Base-by-base conservation (phyloP, 371 early-diverging fungal species). In the Mucor racemosus region DNA sequence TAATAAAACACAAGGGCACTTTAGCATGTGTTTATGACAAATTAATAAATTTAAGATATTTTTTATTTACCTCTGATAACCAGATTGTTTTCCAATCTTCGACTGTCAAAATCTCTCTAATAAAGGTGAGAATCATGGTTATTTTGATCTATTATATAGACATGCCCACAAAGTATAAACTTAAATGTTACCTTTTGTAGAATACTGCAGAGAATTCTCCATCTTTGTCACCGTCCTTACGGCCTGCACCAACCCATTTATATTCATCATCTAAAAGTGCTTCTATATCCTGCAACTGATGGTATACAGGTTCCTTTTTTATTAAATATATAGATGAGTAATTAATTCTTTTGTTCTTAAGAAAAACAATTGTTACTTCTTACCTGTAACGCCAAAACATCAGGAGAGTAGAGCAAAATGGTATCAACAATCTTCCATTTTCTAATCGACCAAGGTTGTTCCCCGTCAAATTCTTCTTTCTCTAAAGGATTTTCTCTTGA, bases 231-330 rank as follows among this genome's bases (percentile, higher is more conserved):
- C 86, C 86, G 62, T 85, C 84, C 8, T 71, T 62, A 36, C 86
- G 72, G 15, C 86, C 86, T 3, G 64, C 76, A 34, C 86, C 86
- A 3, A 84, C 56, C 84, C 84, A 84, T 1, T 72, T 72, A 61
- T 85, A 86, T 17, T 85, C 81, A 19, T 77, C 75, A 7, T 67
- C 59, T 6, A 85, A 62, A 14, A 84, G 66, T 7, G 73, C 64
- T n/a, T 76, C 76, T n/a, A 86, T 55, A 64, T 85, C 86, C 13
- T 64, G 44, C 4, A 86, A 53, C 76, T 86, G 86, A 38, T 82
- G 75, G 65, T 69, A 46, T 1, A 72, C 65, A n/a, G 82, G 75
- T 68, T 86, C 86, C 84, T 86, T 61, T 61, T 26, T 31, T 38
- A 5, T 10, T 26, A 41, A 17, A 21, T 11, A 21, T 53, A 0